Evolutionary conservation across 768 basidiomycete species (phyloP).

Genomic region (Russula sp.): DNA sequence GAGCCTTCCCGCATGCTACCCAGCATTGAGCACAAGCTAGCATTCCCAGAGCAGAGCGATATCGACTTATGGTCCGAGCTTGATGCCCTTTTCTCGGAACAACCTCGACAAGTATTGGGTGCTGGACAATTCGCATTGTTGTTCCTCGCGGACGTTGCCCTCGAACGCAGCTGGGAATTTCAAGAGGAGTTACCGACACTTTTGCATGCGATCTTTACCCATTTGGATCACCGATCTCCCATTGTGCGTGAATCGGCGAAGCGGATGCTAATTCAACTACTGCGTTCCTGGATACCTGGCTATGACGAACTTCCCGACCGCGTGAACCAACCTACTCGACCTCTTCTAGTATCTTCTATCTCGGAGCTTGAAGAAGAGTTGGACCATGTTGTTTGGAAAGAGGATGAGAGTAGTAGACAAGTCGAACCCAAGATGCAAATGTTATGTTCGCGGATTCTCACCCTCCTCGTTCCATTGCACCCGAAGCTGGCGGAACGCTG

Average conservation of each 20-base stretch:
- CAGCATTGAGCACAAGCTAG: slow-evolving; percentile 62
- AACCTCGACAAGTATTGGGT: slow-evolving; percentile 63
- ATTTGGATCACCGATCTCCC: slow-evolving; percentile 68
- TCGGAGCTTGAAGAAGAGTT: slow-evolving; percentile 51
- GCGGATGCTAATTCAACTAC: slow-evolving; percentile 74
- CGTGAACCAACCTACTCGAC: slow-evolving; percentile 38
- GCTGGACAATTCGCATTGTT: slow-evolving; percentile 86
- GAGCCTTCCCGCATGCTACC: slow-evolving; percentile 82
- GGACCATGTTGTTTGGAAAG: slow-evolving; percentile 58
- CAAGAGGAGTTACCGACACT: slow-evolving; percentile 62
- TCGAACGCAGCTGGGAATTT: slow-evolving; percentile 72
- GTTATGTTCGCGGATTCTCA: slow-evolving; percentile 59
- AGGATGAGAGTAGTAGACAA: slow-evolving; percentile 51
- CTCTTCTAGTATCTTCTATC: slow-evolving; percentile 45
- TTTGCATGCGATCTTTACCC: slow-evolving; percentile 73
- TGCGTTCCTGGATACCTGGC: slow-evolving; percentile 75
- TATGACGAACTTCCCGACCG: slow-evolving; percentile 68
- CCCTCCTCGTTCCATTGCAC: slow-evolving; percentile 59
- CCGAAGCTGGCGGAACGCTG: slow-evolving; percentile 66
- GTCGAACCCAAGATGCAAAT: slow-evolving; percentile 60
- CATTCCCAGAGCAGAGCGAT: slow-evolving; percentile 53
- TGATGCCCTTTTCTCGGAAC: slow-evolving; percentile 64
- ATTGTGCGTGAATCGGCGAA: slow-evolving; percentile 67
- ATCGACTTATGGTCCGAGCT: slow-evolving; percentile 76
- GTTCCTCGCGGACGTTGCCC: slow-evolving; percentile 68